Conservation (phyloP, 2,329 filamentous ascomycete species). For the Balansia obtecta region DNA sequence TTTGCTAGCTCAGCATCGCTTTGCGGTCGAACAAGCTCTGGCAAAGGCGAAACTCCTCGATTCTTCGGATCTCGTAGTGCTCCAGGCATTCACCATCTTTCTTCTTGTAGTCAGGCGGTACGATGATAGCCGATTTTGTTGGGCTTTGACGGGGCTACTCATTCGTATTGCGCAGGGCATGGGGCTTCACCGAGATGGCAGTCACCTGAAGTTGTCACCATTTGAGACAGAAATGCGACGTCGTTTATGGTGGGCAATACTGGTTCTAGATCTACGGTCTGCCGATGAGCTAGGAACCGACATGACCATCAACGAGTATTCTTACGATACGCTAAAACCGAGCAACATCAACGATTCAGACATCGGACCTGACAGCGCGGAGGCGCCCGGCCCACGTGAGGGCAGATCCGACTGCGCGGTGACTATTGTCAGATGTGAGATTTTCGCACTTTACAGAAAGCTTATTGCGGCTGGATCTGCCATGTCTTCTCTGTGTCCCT, state of each 20-base stretch:
- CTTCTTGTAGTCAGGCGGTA: conserved; percentile 34
- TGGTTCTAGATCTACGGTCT: conserved; percentile 41
- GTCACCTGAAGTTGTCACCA: conserved; percentile 36
- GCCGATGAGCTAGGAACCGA: conserved; percentile 41
- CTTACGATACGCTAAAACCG: conserved; percentile 36
- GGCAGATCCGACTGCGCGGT: conserved; percentile 41
- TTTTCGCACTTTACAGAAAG: conserved; percentile 27
- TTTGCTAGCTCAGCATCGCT: conserved; percentile 34
- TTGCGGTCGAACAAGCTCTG: conserved; percentile 44
- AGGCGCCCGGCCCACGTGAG: conserved; percentile 32
- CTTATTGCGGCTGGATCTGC: conserved; percentile 22
- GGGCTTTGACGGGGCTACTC: conserved; percentile 45
- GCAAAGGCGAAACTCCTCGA: conserved; percentile 45
- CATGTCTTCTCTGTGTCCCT: conserved; percentile 19
- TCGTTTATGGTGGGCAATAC: conserved; percentile 48
- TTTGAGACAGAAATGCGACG: conserved; percentile 50
- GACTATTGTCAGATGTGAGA: conserved; percentile 37
- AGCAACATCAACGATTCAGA: conserved; percentile 38
- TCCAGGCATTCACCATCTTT: conserved; percentile 48
- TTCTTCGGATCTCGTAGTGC: conserved; percentile 40
- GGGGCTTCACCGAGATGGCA: conserved; percentile 46
- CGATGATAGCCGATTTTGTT: conserved; percentile 41
- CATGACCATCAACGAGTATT: conserved; percentile 26
- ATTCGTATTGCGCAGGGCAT: conserved; percentile 48
- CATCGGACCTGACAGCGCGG: conserved; percentile 32